phyloP scores from a whole-genome alignment of 2,329 filamentous ascomycete genomes.

The Byssochlamys sp. region DNA sequence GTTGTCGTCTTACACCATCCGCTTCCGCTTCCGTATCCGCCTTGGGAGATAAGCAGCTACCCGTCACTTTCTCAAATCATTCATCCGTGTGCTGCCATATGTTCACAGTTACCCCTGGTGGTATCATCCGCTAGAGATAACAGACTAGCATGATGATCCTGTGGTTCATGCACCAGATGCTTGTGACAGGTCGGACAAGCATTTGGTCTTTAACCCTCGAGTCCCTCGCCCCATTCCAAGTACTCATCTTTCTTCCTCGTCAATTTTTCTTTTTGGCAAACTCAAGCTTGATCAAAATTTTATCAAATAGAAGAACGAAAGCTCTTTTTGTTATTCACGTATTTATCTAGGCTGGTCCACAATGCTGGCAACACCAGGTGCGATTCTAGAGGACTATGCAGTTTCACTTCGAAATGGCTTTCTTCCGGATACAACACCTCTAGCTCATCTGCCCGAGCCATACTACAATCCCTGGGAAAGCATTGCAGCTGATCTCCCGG shows the following conservation, averaged over 20 bases:
- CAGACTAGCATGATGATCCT: background rate
- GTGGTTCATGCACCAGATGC: background rate
- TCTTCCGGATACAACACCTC: constrained; percentile 64
- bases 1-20: constrained; percentile 10
- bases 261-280: background rate
- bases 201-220: background rate
- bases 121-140: background rate
- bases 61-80: background rate
- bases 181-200: background rate
- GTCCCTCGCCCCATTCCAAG: background rate
- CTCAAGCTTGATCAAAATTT: background rate
- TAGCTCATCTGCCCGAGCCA: constrained; percentile 63
- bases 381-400: constrained; percentile 58
- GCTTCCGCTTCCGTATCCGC: constrained; percentile 12
- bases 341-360: background rate
- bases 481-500: constrained; percentile 43
- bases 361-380: constrained; percentile 8
- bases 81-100: background rate
- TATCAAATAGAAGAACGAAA: background rate
- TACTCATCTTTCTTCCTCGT: background rate
- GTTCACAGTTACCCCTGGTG: background rate
- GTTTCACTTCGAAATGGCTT: constrained; percentile 58
- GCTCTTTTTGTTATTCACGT: background rate
- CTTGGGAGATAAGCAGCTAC: background rate
- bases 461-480: constrained; percentile 77